Conservation (phyloP, 208 protist species). For the Naegleria fowleri region DNA sequence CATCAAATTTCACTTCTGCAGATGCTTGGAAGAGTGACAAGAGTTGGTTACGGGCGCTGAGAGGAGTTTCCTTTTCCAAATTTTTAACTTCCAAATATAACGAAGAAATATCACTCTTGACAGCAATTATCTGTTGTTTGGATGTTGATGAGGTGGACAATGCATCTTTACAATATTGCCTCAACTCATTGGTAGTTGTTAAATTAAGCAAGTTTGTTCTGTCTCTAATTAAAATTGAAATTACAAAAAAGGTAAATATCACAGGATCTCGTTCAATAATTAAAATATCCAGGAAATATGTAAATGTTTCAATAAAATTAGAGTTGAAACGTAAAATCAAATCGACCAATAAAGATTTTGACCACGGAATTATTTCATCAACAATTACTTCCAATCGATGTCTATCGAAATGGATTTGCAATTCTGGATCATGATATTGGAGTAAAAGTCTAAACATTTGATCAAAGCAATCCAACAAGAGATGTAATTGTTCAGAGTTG, state of each 20-base stretch:
- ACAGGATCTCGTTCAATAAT: slow-evolving; percentile 19
- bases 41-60: neutral
- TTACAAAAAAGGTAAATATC: neutral
- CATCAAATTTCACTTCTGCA: slow-evolving; percentile 32
- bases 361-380: slow-evolving; percentile 4
- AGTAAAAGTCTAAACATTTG: slow-evolving; percentile 66
- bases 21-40: neutral
- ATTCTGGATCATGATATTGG: slow-evolving; percentile 75
- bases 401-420: slow-evolving; percentile 69
- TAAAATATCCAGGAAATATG: neutral
- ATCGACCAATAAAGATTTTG: slow-evolving; percentile 2
- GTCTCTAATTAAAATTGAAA: neutral
- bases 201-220: neutral
- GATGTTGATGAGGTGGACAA: neutral
- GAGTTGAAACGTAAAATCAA: neutral
- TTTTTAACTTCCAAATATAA: neutral
- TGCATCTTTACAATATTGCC: neutral
- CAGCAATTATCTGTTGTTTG: neutral
- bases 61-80: slow-evolving; percentile 4
- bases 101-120: neutral
- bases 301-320: neutral
- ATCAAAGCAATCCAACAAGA: neutral
- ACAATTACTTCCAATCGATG: slow-evolving; percentile 46
- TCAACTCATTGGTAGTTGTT: neutral
- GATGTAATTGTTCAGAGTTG: neutral